These are phyloP conservation scores for Erythrophleum fordii DNA, from an alignment of 306 rosid species.

Conservation along the genomic window DNA sequence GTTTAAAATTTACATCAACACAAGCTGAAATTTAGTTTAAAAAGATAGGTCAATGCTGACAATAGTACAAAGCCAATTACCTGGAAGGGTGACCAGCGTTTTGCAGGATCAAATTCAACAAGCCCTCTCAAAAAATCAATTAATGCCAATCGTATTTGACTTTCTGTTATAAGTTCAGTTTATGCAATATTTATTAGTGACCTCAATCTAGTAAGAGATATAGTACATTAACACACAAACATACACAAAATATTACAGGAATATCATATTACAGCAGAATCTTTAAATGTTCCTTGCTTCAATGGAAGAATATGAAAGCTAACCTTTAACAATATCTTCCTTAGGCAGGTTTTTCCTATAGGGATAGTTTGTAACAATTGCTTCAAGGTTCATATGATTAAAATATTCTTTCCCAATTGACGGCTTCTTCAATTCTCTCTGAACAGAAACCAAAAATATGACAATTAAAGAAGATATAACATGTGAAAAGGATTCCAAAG, in stretches of 20 bases:
- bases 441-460: constrained; percentile 52
- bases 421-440: constrained; percentile 96
- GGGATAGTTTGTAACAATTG: constrained; percentile 85
- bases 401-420: constrained; percentile 93
- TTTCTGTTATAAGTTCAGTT: constrained; percentile 66
- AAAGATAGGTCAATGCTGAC: not conserved
- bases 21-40: constrained; percentile 38
- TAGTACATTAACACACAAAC: constrained; percentile 1
- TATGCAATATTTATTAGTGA: constrained; percentile 41
- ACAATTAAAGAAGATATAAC: constrained; percentile 9
- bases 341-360: constrained; percentile 82
- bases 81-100: constrained; percentile 99
- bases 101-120: constrained; percentile 94
- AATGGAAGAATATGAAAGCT: constrained; percentile 29
- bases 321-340: constrained; percentile 91
- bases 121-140: constrained; percentile 96
- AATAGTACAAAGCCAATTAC: constrained; percentile 46
- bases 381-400: constrained; percentile 87
- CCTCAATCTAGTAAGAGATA: constrained; percentile 30
- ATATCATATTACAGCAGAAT: constrained; percentile 33
- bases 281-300: constrained; percentile 12
- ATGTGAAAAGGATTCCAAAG: constrained; percentile 26
- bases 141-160: constrained; percentile 84
- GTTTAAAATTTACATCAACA: constrained; percentile 33
- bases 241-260: not conserved